Evolutionary conservation across 2,329 filamentous ascomycete species (phyloP).

Genomic region (Zasmidium citrigriseum): DNA sequence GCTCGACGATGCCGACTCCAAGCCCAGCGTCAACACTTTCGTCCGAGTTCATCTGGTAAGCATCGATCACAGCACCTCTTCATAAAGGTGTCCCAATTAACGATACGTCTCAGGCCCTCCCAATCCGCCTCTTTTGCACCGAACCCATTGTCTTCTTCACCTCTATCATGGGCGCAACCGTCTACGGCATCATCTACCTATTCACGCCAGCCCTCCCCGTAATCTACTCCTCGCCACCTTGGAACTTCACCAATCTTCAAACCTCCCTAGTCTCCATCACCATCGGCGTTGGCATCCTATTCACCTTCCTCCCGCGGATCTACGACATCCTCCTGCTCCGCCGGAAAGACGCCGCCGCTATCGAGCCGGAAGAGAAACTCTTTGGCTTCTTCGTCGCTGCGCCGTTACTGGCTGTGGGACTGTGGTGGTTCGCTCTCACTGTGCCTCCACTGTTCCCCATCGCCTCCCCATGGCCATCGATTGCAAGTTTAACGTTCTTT

Average conservation of each 20-base stretch:
- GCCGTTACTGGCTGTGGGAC: constrained; percentile 44
- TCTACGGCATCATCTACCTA: constrained; percentile 49
- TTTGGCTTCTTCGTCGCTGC: constrained; percentile 49
- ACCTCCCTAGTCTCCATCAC: constrained; percentile 57
- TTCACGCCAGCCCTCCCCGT: constrained; percentile 47
- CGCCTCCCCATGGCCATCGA: constrained; percentile 31
- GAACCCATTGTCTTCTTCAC: constrained; percentile 51
- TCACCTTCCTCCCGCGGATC: constrained; percentile 48
- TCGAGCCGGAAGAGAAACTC: constrained; percentile 51
- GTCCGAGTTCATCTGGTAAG: constrained; percentile 24
- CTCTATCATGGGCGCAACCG: constrained; percentile 45
- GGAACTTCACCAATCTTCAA: constrained; percentile 35
- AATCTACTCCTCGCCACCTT: constrained; percentile 38
- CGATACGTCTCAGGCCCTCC: constrained; percentile 40
- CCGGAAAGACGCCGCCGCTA: constrained; percentile 20
- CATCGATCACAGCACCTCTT: not conserved
- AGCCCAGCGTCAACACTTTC: constrained; percentile 41
- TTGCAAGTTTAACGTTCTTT: constrained; percentile 40
- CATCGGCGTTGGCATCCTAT: constrained; percentile 60
- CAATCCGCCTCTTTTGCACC: constrained; percentile 45
- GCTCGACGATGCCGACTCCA: constrained; percentile 40
- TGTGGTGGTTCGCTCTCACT: constrained; percentile 52
- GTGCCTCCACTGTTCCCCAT: constrained; percentile 42
- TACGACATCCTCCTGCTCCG: constrained; percentile 41
- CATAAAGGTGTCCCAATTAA: not conserved